Conservation (phyloP, 148 eudicot genomes). For the Rhododendron ferrugineum region DNA sequence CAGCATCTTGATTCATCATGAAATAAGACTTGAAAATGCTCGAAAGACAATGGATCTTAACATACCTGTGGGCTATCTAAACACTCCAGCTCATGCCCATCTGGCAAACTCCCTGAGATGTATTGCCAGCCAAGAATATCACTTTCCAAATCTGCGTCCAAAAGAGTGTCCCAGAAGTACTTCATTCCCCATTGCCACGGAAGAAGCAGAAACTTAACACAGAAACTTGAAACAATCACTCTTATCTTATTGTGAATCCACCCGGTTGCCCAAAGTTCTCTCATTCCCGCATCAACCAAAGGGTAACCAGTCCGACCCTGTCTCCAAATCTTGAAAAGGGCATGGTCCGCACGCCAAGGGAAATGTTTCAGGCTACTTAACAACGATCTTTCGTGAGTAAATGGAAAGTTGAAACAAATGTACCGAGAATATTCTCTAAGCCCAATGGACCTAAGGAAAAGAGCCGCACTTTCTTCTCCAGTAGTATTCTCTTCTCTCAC, state of each 20-base stretch:
- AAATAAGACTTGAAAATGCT: neutral
- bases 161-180: conserved; percentile 95
- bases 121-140: conserved; percentile 99
- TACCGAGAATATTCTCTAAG: conserved; percentile 95
- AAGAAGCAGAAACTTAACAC: conserved; percentile 72
- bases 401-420: conserved; percentile 91
- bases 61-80: conserved; percentile 86
- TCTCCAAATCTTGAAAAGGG: conserved; percentile 82
- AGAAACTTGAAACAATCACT: conserved; percentile 85
- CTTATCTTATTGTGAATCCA: conserved; percentile 89
- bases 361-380: conserved; percentile 58
- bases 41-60: neutral
- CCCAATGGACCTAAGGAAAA: conserved; percentile 72
- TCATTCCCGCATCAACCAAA: conserved; percentile 94
- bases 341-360: conserved; percentile 74
- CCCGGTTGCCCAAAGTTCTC: conserved; percentile 99
- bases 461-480: conserved; percentile 59
- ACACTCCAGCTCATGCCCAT: conserved; percentile 87
- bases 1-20: neutral
- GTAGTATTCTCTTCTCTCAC: conserved; percentile 49
- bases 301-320: conserved; percentile 98
- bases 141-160: conserved; percentile 92
- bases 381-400: conserved; percentile 81
- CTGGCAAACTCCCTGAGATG: conserved; percentile 94
- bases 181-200: conserved; percentile 99